phyloP scores from a whole-genome alignment of 2,329 filamentous ascomycete genomes.

The Davidsoniella neocaledoniae region DNA sequence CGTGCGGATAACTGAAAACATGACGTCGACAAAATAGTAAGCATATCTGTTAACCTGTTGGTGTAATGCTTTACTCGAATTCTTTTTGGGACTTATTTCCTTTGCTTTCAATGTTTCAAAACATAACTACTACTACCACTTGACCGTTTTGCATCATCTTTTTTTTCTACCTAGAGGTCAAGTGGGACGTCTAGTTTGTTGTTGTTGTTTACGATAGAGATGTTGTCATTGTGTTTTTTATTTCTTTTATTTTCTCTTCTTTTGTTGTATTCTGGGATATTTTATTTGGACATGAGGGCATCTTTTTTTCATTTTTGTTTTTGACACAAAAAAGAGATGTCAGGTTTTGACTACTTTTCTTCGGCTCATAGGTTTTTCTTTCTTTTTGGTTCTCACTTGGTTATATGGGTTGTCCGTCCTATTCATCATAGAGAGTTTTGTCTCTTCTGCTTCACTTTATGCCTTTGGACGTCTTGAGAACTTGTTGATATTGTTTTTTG shows the following conservation, averaged over 20 bases:
- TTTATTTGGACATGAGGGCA: background rate
- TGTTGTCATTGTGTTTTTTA: background rate
- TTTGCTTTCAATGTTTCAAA: background rate
- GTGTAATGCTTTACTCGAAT: background rate
- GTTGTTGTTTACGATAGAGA: background rate
- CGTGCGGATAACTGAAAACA: background rate
- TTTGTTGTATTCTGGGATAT: no score
- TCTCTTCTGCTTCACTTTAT: no score
- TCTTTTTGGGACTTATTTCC: background rate
- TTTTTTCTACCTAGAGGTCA: background rate
- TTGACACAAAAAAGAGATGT: background rate
- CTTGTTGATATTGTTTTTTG: background rate
- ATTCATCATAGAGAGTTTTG: background rate
- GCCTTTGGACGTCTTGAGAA: background rate
- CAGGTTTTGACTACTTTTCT: background rate
- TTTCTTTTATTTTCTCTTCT: conserved; percentile 2
- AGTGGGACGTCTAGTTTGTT: background rate
- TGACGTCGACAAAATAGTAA: background rate
- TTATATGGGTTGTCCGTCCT: background rate
- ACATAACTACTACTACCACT: background rate
- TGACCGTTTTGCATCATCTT: background rate
- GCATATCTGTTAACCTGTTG: background rate
- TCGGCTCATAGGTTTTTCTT: background rate
- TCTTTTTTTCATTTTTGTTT: background rate
- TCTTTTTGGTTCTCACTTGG: background rate